phyloP scores from a whole-genome alignment of 306 rosid genomes.

The Castanea mollissima region DNA sequence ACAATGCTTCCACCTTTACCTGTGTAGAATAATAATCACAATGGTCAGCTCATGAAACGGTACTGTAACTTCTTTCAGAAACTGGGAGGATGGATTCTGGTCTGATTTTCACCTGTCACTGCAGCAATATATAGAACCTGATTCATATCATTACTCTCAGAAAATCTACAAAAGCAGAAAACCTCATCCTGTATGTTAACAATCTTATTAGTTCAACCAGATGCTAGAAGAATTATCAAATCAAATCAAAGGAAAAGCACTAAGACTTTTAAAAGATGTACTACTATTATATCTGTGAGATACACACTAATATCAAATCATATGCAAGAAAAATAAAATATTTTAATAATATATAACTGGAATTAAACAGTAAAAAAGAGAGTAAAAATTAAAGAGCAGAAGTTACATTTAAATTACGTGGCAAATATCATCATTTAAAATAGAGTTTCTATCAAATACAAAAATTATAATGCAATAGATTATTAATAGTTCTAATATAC shows the following conservation, averaged over 20 bases:
- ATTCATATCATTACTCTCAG: slow-evolving; percentile 42
- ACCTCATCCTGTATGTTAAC: slow-evolving; percentile 60
- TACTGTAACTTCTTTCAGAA: not conserved
- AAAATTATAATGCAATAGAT: too few species aligned
- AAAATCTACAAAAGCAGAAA: slow-evolving; percentile 78
- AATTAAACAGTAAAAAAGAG: too few species aligned
- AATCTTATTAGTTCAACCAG: slow-evolving; percentile 19
- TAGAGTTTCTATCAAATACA: too few species aligned
- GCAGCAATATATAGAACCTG: slow-evolving; percentile 61
- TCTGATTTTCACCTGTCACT: slow-evolving; percentile 47
- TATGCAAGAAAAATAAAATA: too few species aligned
- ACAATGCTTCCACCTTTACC: slow-evolving; percentile 73
- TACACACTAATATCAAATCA: too few species aligned
- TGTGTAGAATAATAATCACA: slow-evolving; percentile 25
- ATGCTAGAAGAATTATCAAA: not conserved
- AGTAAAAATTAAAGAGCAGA: too few species aligned
- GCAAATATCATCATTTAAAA: too few species aligned
- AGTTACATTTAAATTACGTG: too few species aligned
- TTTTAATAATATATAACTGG: too few species aligned
- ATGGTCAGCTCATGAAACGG: slow-evolving; percentile 22
- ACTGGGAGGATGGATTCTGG: not conserved
- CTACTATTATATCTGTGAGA: too few species aligned
- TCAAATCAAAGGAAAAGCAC: not conserved
- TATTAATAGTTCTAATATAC: too few species aligned
- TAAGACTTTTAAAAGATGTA: not conserved